Conservation (phyloP, 2,329 filamentous ascomycete genomes). For the Bertia moriformis region DNA sequence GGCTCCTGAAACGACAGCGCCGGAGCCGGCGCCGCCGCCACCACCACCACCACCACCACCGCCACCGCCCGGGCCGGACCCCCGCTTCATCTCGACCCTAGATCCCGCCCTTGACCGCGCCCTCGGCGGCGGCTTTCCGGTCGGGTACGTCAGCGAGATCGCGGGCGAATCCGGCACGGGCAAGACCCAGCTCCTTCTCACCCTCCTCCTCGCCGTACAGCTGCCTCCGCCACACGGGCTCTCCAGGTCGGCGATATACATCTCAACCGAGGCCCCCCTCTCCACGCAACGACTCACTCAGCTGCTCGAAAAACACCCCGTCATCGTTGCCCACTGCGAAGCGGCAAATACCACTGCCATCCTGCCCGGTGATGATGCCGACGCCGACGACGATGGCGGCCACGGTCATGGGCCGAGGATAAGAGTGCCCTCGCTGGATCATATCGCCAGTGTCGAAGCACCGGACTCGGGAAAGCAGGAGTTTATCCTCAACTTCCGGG, state of each 20-base stretch:
- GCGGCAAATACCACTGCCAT: slow-evolving; percentile 10
- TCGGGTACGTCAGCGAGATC: slow-evolving; percentile 73
- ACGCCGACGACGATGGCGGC: slow-evolving; percentile 3
- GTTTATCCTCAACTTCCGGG: slow-evolving; percentile 83
- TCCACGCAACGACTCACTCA: slow-evolving; percentile 71
- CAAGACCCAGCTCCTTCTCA: slow-evolving; percentile 86
- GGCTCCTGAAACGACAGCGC: slow-evolving; percentile 5
- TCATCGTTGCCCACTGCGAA: slow-evolving; percentile 24
- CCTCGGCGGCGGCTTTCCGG: slow-evolving; percentile 66
- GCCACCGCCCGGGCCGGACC: slow-evolving; percentile 21
- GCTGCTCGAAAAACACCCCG: slow-evolving; percentile 55
- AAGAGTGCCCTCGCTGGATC: slow-evolving; percentile 48
- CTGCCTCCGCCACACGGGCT: slow-evolving; percentile 61
- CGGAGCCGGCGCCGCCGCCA: slow-evolving; percentile 2
- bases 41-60: background rate
- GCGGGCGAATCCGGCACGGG: slow-evolving; percentile 81
- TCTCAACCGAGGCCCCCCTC: slow-evolving; percentile 80
- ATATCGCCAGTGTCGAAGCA: slow-evolving; percentile 67
- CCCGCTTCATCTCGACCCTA: slow-evolving; percentile 58
- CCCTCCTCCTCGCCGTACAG: slow-evolving; percentile 71
- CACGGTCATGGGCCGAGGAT: background rate
- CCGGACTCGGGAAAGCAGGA: slow-evolving; percentile 90
- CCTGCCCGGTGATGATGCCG: slow-evolving; percentile 17
- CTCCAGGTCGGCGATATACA: slow-evolving; percentile 67
- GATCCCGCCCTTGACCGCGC: slow-evolving; percentile 57